Percentiles rank a stretch among this genome's conserved stretches.
phyloP scores from a whole-genome alignment of 495 filamentous ascomycete species.

The Astrothelium macrocarpum region DNA sequence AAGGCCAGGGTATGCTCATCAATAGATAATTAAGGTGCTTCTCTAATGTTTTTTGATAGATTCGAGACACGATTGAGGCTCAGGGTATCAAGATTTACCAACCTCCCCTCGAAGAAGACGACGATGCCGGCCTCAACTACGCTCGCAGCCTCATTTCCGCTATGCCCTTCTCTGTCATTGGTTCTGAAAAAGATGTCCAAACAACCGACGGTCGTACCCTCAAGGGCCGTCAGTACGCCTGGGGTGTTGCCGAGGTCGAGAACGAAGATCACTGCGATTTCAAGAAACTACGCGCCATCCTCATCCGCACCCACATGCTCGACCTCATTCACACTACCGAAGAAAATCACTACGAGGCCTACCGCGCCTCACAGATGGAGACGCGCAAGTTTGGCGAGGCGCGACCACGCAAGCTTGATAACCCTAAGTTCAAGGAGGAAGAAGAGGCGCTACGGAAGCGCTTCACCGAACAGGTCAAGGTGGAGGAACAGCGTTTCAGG shows the following conservation, averaged over 20 bases:
- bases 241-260: slow-evolving; percentile 98
- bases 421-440: slow-evolving; percentile 99
- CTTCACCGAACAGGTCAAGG: slow-evolving; percentile 99
- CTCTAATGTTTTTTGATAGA: slow-evolving; percentile 41
- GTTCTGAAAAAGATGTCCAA: slow-evolving; percentile 98
- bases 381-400: slow-evolving; percentile 98
- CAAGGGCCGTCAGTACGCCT: slow-evolving; percentile 97
- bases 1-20: slow-evolving; percentile 40
- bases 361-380: slow-evolving; percentile 99
- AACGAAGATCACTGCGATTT: slow-evolving; percentile 99
- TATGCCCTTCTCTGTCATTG: slow-evolving; percentile 98
- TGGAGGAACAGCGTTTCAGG: slow-evolving; percentile 96
- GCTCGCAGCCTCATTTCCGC: slow-evolving; percentile 87
- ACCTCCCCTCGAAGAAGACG: slow-evolving; percentile 93
- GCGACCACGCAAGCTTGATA: slow-evolving; percentile 92
- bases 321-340: slow-evolving; percentile 99
- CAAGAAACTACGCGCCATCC: slow-evolving; percentile 97
- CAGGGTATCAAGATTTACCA: slow-evolving; percentile 99
- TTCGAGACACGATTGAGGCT: slow-evolving; percentile 89
- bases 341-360: slow-evolving; percentile 97
- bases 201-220: slow-evolving; percentile 89
- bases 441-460: slow-evolving; percentile 95
- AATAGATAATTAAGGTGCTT: slow-evolving; percentile 3
- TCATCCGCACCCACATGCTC: slow-evolving; percentile 99
- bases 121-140: slow-evolving; percentile 89